A percentile compares a stretch with the other conserved stretches of the same genome.
Conservation (phyloP, 2,329 filamentous ascomycete species). For the Ustulina deusta region DNA sequence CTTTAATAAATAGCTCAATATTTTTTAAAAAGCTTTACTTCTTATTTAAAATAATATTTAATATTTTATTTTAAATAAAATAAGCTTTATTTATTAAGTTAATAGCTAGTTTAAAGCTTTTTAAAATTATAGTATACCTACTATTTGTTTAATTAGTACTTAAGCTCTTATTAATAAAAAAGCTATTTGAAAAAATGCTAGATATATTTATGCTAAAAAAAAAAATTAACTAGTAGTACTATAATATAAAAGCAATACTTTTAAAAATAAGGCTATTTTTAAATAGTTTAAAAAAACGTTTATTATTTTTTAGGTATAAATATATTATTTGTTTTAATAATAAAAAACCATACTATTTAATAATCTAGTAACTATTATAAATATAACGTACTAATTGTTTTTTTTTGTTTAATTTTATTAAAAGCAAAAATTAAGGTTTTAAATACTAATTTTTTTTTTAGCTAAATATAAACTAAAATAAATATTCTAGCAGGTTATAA, state of each 20-base stretch:
- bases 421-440: not conserved
- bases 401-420: not conserved
- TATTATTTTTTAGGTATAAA: not conserved
- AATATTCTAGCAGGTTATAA: not conserved
- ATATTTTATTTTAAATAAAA: too few relatives aligned
- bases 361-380: not conserved
- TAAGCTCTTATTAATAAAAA: too few relatives aligned
- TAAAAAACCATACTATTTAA: slow-evolving; percentile 1
- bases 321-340: not conserved
- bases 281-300: slow-evolving; percentile 1
- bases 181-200: too few relatives aligned
- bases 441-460: not conserved
- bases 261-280: not conserved
- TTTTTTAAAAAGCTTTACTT: not conserved
- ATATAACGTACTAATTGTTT: not conserved
- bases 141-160: too few relatives aligned
- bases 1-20: not conserved
- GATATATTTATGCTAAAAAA: too few relatives aligned
- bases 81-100: too few relatives aligned
- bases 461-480: not conserved
- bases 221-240: not conserved
- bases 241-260: slow-evolving; percentile 2
- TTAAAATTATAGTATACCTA: too few relatives aligned
- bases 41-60: not conserved
- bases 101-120: too few relatives aligned